Base-by-base conservation (phyloP, 768 basidiomycete genomes). In the Mycena pura region DNA sequence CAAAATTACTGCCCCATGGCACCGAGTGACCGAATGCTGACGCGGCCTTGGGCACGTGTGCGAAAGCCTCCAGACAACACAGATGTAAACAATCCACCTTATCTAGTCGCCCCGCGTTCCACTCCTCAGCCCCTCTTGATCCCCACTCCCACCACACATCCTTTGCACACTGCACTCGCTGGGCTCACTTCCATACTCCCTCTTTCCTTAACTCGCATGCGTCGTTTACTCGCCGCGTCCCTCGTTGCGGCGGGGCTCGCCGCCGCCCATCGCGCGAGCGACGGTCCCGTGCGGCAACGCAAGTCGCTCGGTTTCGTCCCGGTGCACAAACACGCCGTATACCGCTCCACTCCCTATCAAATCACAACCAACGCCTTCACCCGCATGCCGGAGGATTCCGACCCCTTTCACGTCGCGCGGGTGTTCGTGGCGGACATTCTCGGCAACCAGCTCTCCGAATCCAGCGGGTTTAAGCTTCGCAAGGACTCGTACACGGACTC, bases 261-360 rank as follows among this genome's bases (percentile, higher is more conserved):
- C 49, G 77, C 84, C 61, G 84, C 83, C 13, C 84, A 84, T 67
- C 71, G 74, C 57, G 67, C 74, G 65, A 68, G 69, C 55, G 70
- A 76, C 49, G 72, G 72, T 34, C 74, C 74, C 36, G 69, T 79
- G 15, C 71, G 74, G 32, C 72, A 70, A 34, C 87, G 96, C 70
- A 97, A 98, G 89, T 86, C 96, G 0, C 84, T 99, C 55, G 88
- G 89, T 22, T 97, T 96, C 72, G 96, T 96, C 1, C 94, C 95
- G 6, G 77, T 82, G 17, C 89, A 89, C 62, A 84, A 87, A 5
- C 89, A 93, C 67, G 89, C 90, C 6, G 84, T 84, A 45, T 93
- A 88, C 76, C 74, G 78, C 55, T 77, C 86, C 7, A 80, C 70
- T 57, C 79, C 83, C 10, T 75, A 79, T 73, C 74, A 80, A 69